phyloP scores from a whole-genome alignment of 1,139 yeast species.

The Yamadazyma jaroonii region DNA sequence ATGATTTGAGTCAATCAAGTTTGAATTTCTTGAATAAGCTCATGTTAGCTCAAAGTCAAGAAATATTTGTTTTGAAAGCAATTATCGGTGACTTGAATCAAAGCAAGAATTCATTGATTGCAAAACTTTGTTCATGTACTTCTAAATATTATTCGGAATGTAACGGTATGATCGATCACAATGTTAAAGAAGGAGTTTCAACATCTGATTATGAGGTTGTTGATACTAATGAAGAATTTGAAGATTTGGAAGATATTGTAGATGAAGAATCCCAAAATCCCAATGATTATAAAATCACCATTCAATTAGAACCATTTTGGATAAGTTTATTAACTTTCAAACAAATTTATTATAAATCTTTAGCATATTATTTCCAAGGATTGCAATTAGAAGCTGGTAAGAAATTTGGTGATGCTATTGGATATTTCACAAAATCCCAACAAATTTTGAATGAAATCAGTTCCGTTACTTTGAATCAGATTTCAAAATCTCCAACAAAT shows the following conservation, averaged over 20 bases:
- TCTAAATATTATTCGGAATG: constrained; percentile 56
- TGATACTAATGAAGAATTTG: constrained; percentile 18
- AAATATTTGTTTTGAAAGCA: constrained; percentile 67
- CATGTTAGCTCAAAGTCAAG: constrained; percentile 87
- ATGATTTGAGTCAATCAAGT: constrained; percentile 70
- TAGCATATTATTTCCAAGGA: constrained; percentile 54
- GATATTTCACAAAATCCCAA: constrained; percentile 57
- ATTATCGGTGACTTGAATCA: constrained; percentile 48
- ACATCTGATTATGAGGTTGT: constrained; percentile 18
- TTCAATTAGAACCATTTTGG: constrained; percentile 50
- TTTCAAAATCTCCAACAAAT: constrained; percentile 24
- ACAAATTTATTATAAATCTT: constrained; percentile 38
- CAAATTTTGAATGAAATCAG: constrained; percentile 30
- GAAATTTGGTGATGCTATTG: constrained; percentile 78
- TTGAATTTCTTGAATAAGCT: constrained; percentile 62
- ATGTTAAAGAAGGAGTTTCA: constrained; percentile 10
- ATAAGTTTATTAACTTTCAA: constrained; percentile 44
- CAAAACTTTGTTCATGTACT: constrained; percentile 70
- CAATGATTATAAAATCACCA: constrained; percentile 41
- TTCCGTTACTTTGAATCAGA: constrained; percentile 21
- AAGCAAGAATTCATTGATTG: constrained; percentile 61
- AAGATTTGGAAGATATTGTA: constrained; percentile 17
- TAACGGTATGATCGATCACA: constrained; percentile 24
- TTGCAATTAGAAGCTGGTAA: constrained; percentile 44
- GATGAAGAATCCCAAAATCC: constrained; percentile 14